phyloP scores from a whole-genome alignment of 2,329 filamentous ascomycete species.

The Sporothrix brunneoviolacea region DNA sequence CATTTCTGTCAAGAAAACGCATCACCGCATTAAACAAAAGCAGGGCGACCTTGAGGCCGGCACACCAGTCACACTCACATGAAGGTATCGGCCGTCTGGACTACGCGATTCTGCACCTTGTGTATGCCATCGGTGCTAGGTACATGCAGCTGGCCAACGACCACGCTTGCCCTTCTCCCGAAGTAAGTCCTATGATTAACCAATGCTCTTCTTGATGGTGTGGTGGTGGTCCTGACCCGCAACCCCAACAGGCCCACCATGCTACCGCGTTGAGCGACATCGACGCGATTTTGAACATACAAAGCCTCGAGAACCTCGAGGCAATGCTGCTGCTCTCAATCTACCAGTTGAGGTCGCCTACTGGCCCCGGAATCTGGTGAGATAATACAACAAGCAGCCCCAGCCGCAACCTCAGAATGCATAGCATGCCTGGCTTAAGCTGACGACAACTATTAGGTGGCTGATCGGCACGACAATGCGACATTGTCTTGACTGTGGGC shows the following conservation, averaged over 20 bases:
- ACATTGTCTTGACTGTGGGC: constrained; percentile 5
- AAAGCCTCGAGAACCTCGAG: constrained; percentile 8
- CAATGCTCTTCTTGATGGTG: not conserved
- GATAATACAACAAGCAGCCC: too few species aligned
- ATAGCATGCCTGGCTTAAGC: too few species aligned
- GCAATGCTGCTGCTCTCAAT: constrained; percentile 10
- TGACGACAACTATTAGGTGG: constrained; percentile 6
- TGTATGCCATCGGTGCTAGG: constrained; percentile 8
- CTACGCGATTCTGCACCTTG: constrained; percentile 5
- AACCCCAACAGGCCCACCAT: constrained; percentile 2
- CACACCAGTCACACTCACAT: not conserved
- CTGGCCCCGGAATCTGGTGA: constrained; percentile 8
- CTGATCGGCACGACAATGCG: constrained; percentile 10
- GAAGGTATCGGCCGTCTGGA: not conserved
- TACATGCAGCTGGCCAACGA: constrained; percentile 9
- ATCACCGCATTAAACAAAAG: not conserved
- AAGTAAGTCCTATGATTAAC: not conserved
- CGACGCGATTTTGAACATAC: constrained; percentile 3
- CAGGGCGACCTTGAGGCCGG: not conserved
- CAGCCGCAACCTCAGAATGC: too few species aligned
- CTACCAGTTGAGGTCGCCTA: constrained; percentile 7
- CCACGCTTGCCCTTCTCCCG: not conserved
- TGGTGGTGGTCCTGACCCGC: not conserved
- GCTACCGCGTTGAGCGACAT: constrained; percentile 1
- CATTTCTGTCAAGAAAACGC: not conserved